phyloP scores from a whole-genome alignment of 495 filamentous ascomycete genomes.

The Penicillium alfredii region DNA sequence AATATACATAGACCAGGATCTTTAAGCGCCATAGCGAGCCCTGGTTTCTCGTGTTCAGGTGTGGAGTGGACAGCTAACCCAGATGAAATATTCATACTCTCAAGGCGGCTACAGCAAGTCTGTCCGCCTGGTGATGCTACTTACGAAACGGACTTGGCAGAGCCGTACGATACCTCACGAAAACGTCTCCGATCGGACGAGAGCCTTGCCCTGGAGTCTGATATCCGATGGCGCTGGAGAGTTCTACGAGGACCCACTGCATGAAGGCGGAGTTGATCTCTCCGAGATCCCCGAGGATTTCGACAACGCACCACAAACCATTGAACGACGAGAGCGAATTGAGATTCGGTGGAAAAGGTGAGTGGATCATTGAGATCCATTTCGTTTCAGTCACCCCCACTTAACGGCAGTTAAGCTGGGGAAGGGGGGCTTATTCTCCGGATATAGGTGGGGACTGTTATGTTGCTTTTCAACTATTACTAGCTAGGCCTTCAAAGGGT shows the following conservation, averaged over 20 bases:
- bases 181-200: constrained; percentile 6
- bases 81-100: too few species aligned
- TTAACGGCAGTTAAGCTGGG: too few species aligned
- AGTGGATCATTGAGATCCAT: constrained; percentile 1
- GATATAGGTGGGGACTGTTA: too few species aligned
- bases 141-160: constrained; percentile 6
- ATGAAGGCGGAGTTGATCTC: constrained; percentile 14
- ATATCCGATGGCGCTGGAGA: not conserved
- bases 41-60: too few species aligned
- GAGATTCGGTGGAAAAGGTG: constrained; percentile 9
- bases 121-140: constrained; percentile 6
- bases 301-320: constrained; percentile 13
- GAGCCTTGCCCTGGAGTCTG: constrained; percentile 2
- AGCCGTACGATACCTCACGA: constrained; percentile 4
- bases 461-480: too few species aligned
- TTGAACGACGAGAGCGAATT: constrained; percentile 15
- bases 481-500: too few species aligned
- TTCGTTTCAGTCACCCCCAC: too few species aligned
- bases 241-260: constrained; percentile 11
- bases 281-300: constrained; percentile 16
- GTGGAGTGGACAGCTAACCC: too few species aligned
- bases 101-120: too few species aligned
- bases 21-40: too few species aligned
- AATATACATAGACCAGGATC: too few species aligned
- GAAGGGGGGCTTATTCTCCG: too few species aligned